These are phyloP conservation scores for Lagenidium giganteum DNA, from an alignment of 352 stramenopile species.

Conservation along the genomic window DNA sequence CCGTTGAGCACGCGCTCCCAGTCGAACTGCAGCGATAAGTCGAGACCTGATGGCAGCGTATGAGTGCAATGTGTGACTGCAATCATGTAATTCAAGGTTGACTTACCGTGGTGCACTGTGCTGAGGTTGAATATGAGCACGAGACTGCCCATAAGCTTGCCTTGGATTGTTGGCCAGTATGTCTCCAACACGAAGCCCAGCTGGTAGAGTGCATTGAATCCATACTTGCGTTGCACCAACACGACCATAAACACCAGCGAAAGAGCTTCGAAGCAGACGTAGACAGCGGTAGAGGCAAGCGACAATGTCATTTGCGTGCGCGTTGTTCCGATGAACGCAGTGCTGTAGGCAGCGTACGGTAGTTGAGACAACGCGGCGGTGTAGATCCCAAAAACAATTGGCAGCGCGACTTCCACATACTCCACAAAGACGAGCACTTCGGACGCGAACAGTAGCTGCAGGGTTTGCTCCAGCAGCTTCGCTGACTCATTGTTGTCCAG, in stretches of 20 bases:
- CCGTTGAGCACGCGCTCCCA: no score
- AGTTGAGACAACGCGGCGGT: no score
- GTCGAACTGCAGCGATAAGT: no score
- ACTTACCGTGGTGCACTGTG: slow-evolving; percentile 7
- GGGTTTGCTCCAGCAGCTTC: slow-evolving; percentile 16
- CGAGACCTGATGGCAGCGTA: no score
- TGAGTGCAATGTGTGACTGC: no score
- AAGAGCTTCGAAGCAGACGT: slow-evolving; percentile 22
- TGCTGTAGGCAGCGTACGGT: no score
- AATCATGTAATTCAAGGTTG: no score
- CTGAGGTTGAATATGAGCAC: slow-evolving; percentile 7
- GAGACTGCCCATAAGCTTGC: slow-evolving; percentile 22
- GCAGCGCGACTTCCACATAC: slow-evolving; percentile 15
- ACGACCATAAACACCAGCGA: slow-evolving; percentile 22
- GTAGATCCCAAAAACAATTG: no score
- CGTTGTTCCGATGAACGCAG: no score
- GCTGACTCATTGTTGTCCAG: slow-evolving; percentile 15
- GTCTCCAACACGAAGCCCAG: slow-evolving; percentile 28
- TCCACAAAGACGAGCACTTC: slow-evolving; percentile 25
- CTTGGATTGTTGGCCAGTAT: slow-evolving; percentile 29
- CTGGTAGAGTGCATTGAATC: slow-evolving; percentile 20
- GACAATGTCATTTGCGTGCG: no score
- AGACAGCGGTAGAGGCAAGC: slow-evolving; percentile 3
- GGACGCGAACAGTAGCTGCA: slow-evolving; percentile 18
- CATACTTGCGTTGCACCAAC: slow-evolving; percentile 23